Conservation (phyloP, 1,284 basidiomycete genomes). For the Leccinum griseonigrum region DNA sequence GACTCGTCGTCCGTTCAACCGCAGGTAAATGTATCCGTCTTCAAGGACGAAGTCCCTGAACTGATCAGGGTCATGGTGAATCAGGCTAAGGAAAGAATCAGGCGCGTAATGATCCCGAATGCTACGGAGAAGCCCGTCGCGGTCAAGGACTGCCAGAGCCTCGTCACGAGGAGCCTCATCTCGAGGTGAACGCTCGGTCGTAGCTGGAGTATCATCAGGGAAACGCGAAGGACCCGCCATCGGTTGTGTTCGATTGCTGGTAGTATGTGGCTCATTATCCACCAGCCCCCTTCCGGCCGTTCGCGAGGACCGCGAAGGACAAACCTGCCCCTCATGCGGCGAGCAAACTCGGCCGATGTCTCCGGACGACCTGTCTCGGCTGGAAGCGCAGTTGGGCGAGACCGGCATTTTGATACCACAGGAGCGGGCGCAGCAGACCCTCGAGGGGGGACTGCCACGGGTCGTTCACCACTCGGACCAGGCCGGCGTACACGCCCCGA, state of each 20-base stretch:
- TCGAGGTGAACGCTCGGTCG: too few relatives aligned
- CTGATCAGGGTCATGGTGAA: constrained; percentile 19
- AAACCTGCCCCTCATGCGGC: background rate
- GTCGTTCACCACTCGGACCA: too few relatives aligned
- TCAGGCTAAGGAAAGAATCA: constrained; percentile 25
- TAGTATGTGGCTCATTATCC: background rate
- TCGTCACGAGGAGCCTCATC: too few relatives aligned
- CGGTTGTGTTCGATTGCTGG: too few relatives aligned
- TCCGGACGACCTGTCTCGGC: background rate
- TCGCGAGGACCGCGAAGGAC: background rate
- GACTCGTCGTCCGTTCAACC: background rate
- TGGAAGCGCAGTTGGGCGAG: too few relatives aligned
- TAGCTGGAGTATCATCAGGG: too few relatives aligned
- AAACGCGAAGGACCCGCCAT: too few relatives aligned
- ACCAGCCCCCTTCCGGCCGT: constrained; percentile 9
- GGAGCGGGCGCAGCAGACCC: too few relatives aligned
- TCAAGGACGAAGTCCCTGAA: constrained; percentile 28
- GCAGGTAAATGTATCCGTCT: constrained; percentile 26
- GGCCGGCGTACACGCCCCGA: too few relatives aligned
- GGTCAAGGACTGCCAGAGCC: background rate
- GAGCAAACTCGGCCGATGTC: background rate
- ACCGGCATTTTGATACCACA: too few relatives aligned
- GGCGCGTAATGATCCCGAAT: constrained; percentile 17
- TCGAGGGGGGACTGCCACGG: too few relatives aligned
- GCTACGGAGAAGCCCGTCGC: background rate